Base-by-base conservation (phyloP, 1,284 basidiomycete genomes). In the Moniliella sp. region DNA sequence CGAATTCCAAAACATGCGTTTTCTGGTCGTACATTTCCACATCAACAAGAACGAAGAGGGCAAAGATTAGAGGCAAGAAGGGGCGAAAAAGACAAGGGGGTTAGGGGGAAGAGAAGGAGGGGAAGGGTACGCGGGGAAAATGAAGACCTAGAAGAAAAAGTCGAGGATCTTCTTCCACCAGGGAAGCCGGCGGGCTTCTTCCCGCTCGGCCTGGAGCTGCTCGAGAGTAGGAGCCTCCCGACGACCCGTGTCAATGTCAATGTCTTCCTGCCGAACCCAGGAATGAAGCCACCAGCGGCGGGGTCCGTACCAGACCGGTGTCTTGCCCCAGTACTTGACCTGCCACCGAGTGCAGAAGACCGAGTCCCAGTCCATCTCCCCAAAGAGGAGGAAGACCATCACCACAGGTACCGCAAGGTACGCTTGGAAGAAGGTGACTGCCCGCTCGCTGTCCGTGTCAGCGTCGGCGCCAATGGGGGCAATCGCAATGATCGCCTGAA, bases 401-500 rank as follows among this genome's bases (percentile, higher is more conserved):
- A 55, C 43, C 15, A 56, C 31, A 21, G 45, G 44, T 7, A 52
- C 36, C 30, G 63, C 62, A 25, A 67, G 42, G 57, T 62, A 28
- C 27, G 27, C 27, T 28, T 28, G 27, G 27, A 28, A 28, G 15
- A 28, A 28, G 5, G 27, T 9, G 14, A 11, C 10, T 11, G 27
- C 27, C 15, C 27, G n/a, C 13, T n/a, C 27, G 17, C 5, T 4
- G 14, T 10, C n/a, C 12, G n/a, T 15, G 5, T 13, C 9, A n/a
- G 27, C 8, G 7, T 15, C 27, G 7, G n/a, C n/a, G n/a, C 17
- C 14, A 4, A 28, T n/a, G 40, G 12, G 40, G 36, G 18, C 37
- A 36, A 14, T 14, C 5, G 26, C 25, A 7, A 10, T 28, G 25
- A 12, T 18, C 7, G 13, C 13, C 13, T 18, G 15, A 10, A 27